Evolutionary conservation across 495 filamentous ascomycete genomes (phyloP).

Genomic region (Tuber indicum): DNA sequence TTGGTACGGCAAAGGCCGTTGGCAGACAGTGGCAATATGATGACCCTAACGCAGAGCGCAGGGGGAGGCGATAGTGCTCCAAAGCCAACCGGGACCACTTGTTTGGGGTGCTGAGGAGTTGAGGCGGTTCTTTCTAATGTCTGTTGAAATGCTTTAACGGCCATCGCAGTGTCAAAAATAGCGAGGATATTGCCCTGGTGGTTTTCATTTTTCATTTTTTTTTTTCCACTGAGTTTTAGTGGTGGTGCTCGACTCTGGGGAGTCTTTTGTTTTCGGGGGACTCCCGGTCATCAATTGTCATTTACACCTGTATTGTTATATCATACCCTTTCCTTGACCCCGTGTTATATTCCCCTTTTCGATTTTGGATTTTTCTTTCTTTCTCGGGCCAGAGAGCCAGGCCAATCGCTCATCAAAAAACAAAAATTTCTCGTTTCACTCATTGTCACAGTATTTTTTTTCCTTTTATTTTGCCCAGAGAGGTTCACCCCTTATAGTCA

Average conservation of each 20-base stretch:
- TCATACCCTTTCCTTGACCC: not conserved
- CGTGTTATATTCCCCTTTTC: not conserved
- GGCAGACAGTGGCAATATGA: slow-evolving; percentile 58
- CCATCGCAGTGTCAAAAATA: slow-evolving; percentile 10
- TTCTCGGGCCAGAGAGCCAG: not conserved
- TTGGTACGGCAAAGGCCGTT: slow-evolving; percentile 62
- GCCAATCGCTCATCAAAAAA: not conserved
- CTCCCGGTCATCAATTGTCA: not conserved
- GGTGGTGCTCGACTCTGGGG: not conserved
- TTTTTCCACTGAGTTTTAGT: not conserved
- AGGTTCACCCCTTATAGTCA: not conserved
- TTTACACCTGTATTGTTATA: not conserved
- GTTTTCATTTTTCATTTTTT: slow-evolving; percentile 7
- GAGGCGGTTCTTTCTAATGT: slow-evolving; percentile 15
- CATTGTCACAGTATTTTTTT: not conserved
- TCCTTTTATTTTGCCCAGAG: not conserved
- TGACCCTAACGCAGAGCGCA: slow-evolving; percentile 46
- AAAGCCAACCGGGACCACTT: slow-evolving; percentile 16
- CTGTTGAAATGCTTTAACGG: slow-evolving; percentile 24
- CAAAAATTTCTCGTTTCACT: not conserved
- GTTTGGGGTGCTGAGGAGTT: not conserved
- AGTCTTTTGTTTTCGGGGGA: not conserved
- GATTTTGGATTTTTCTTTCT: not conserved
- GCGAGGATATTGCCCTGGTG: slow-evolving; percentile 11
- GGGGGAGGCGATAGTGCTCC: not conserved